Percentiles rank a stretch among this genome's conserved stretches.
These are phyloP conservation scores for Exophiala dermatitidis DNA, from an alignment of 2,329 filamentous ascomycete genomes.

Conservation along the genomic window DNA sequence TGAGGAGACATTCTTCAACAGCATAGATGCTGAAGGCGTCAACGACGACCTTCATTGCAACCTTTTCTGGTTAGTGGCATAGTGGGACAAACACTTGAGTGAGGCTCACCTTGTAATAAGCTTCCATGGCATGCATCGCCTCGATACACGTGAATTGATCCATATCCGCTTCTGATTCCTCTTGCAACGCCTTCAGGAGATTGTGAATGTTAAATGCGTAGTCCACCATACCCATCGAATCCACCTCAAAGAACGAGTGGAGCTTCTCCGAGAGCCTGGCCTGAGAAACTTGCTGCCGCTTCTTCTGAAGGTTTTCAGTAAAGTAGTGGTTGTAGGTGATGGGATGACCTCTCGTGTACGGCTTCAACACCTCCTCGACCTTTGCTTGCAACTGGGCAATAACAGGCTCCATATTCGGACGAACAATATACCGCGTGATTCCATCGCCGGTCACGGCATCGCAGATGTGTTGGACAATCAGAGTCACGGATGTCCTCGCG, in stretches of 20 bases:
- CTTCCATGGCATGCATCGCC: constrained; percentile 41
- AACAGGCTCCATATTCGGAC: constrained; percentile 25
- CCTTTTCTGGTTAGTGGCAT: constrained; percentile 27
- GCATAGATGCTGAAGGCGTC: constrained; percentile 46
- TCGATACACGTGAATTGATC: constrained; percentile 35
- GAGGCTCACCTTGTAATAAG: constrained; percentile 39
- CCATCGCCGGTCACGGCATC: constrained; percentile 25
- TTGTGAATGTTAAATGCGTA: constrained; percentile 10
- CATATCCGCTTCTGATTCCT: constrained; percentile 21
- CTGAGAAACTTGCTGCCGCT: constrained; percentile 4
- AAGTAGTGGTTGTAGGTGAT: constrained; percentile 37
- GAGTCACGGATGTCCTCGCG: constrained; percentile 25
- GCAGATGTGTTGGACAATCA: constrained; percentile 27
- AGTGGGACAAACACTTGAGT: neutral
- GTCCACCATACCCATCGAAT: neutral
- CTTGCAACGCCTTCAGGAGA: constrained; percentile 27
- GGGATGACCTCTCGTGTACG: constrained; percentile 36
- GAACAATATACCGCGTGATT: constrained; percentile 23
- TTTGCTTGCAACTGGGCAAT: constrained; percentile 35
- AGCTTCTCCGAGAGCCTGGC: constrained; percentile 7
- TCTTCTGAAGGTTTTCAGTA: constrained; percentile 31
- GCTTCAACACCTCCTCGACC: constrained; percentile 41
- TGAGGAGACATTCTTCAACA: constrained; percentile 44
- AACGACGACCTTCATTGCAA: constrained; percentile 40
- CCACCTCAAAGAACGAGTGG: neutral